Percentiles rank a stretch among this genome's conserved stretches.
Evolutionary conservation across 163 green algal genomes (phyloP).

Genomic region (Chlorella variabilis): DNA sequence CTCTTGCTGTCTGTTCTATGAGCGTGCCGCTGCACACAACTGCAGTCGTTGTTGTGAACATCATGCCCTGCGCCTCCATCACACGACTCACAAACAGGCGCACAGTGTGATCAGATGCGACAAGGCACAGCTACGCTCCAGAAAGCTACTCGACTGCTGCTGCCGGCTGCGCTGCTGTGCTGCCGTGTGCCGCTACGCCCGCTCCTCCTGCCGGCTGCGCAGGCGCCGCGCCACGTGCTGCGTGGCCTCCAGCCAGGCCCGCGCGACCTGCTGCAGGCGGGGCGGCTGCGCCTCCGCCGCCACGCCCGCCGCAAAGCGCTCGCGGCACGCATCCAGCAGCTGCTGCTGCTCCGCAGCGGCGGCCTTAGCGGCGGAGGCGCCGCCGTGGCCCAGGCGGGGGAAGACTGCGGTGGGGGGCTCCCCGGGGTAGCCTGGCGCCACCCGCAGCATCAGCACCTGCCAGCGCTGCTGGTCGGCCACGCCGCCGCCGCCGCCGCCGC

Average conservation of each 20-base stretch:
- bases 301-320: background rate
- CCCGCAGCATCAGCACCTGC: slow-evolving; percentile 28
- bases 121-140: no score
- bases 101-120: no score
- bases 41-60: no score
- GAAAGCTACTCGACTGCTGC: no score
- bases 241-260: slow-evolving; percentile 15
- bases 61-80: no score
- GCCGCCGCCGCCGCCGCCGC: background rate
- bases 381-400: background rate
- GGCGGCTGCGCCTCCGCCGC: background rate
- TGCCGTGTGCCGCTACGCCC: background rate
- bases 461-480: background rate
- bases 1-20: no score
- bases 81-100: no score
- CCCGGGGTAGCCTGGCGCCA: background rate
- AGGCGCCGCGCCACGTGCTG: background rate
- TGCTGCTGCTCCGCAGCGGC: background rate
- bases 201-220: background rate
- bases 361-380: background rate
- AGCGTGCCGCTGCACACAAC: no score
- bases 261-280: background rate
- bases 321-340: slow-evolving; percentile 4
- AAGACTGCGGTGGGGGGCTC: slow-evolving; percentile 20
- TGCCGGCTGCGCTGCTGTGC: no score